Percentiles rank a stretch among this genome's conserved stretches.
phyloP scores from a whole-genome alignment of 2,329 filamentous ascomycete species.

The Dactylellina haptotyla region DNA sequence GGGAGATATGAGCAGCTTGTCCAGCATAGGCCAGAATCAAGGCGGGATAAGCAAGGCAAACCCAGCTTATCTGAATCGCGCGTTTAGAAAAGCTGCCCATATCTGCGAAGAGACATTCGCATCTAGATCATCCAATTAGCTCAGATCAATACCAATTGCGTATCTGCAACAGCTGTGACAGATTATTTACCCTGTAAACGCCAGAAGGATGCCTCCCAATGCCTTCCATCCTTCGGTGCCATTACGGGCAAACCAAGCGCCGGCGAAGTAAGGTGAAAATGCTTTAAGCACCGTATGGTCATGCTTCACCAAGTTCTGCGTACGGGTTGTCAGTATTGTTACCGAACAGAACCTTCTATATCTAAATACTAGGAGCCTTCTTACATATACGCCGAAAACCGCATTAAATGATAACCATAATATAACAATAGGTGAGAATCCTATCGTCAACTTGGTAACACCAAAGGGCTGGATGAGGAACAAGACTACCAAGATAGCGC shows the following conservation, averaged over 20 bases:
- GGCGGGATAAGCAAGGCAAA: conserved; percentile 75
- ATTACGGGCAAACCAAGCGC: conserved; percentile 71
- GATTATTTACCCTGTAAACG: conserved; percentile 70
- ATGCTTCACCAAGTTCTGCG: conserved; percentile 65
- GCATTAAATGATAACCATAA: conserved; percentile 74
- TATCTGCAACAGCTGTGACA: neutral
- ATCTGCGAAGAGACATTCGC: conserved; percentile 76
- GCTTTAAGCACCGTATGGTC: conserved; percentile 69
- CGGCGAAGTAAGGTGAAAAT: conserved; percentile 70
- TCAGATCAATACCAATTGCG: neutral
- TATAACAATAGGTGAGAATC: conserved; percentile 74
- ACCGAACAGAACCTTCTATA: too few species aligned
- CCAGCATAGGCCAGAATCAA: conserved; percentile 74
- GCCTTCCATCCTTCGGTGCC: conserved; percentile 71
- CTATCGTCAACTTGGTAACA: conserved; percentile 69
- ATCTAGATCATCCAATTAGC: conserved; percentile 58
- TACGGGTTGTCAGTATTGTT: too few species aligned
- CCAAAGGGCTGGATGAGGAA: conserved; percentile 75
- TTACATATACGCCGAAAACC: conserved; percentile 70
- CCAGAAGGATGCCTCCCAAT: conserved; percentile 76
- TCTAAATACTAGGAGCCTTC: conserved; percentile 7
- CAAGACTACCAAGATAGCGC: conserved; percentile 72
- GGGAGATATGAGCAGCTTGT: conserved; percentile 77
- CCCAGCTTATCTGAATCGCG: conserved; percentile 79
- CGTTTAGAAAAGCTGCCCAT: conserved; percentile 75